phyloP scores from a whole-genome alignment of 805 yeast genomes.

The Zygosaccharomyces kombuchaensis region DNA sequence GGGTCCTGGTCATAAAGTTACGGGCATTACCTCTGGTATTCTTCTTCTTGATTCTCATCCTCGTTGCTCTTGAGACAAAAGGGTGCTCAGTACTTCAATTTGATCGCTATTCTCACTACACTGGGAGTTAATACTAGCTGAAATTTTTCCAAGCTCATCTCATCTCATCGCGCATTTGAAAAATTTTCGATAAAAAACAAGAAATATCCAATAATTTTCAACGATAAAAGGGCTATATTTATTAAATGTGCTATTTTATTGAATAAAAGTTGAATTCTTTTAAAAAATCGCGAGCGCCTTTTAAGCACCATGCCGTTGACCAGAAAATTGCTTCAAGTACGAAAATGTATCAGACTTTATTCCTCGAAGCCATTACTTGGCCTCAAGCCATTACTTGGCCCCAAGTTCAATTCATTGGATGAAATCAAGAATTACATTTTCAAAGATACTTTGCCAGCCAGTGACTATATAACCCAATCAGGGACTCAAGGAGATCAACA shows the following conservation, averaged over 20 bases:
- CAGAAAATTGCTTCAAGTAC: slow-evolving; percentile 2
- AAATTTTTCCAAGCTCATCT: slow-evolving; percentile 16
- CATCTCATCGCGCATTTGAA: slow-evolving; percentile 19
- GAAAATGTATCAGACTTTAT: slow-evolving; percentile 2
- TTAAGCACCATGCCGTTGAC: slow-evolving; percentile 3
- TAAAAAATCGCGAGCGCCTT: neutral
- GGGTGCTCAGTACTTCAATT: too few relatives aligned
- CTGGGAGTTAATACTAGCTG: neutral
- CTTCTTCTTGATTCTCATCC: slow-evolving; percentile 71
- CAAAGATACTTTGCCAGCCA: slow-evolving; percentile 26
- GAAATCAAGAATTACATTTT: slow-evolving; percentile 25
- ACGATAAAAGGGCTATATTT: neutral
- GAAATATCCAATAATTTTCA: neutral
- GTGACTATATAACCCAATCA: slow-evolving; percentile 18
- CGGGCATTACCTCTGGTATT: slow-evolving; percentile 85
- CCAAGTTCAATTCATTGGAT: slow-evolving; percentile 20
- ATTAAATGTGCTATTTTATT: too few relatives aligned
- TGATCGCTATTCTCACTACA: neutral
- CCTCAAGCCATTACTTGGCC: slow-evolving; percentile 15
- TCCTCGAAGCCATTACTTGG: slow-evolving; percentile 15
- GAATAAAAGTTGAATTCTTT: too few relatives aligned
- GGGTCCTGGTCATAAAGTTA: slow-evolving; percentile 89
- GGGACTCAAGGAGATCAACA: slow-evolving; percentile 11
- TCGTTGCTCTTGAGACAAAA: neutral
- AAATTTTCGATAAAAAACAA: slow-evolving; percentile 15